These are phyloP conservation scores for Syzygium malaccense DNA, from an alignment of 441 rosid species.

Conservation along the genomic window DNA sequence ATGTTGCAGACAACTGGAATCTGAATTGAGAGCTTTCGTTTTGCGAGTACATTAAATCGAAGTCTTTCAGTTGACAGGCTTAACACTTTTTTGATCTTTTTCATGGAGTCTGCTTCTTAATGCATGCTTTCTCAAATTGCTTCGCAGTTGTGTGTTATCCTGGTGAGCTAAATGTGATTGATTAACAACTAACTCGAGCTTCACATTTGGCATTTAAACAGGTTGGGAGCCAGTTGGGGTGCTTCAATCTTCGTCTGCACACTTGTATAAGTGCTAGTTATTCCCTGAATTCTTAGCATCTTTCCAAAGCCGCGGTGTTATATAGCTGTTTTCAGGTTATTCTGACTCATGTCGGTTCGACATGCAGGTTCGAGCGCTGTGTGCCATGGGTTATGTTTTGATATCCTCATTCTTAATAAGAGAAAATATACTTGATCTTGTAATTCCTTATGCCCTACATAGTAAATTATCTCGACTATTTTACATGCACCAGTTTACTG, in stretches of 20 bases:
- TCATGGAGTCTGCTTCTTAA: background rate
- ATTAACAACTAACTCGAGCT: background rate
- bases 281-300: slow-evolving; percentile 5
- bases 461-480: background rate
- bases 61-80: background rate
- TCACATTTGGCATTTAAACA: slow-evolving; percentile 22
- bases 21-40: background rate
- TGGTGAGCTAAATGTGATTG: background rate
- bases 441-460: slow-evolving; percentile 18
- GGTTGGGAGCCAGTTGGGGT: slow-evolving; percentile 61
- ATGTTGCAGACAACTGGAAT: background rate
- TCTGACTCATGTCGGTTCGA: slow-evolving; percentile 4
- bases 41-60: background rate
- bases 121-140: background rate
- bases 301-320: slow-evolving; percentile 5
- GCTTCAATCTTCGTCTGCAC: slow-evolving; percentile 73
- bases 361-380: slow-evolving; percentile 66
- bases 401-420: slow-evolving; percentile 81
- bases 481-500: background rate
- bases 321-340: background rate
- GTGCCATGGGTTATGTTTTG: slow-evolving; percentile 75
- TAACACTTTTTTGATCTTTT: no score
- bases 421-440: slow-evolving; percentile 90
- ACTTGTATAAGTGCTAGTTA: slow-evolving; percentile 38
- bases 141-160: background rate